Evolutionary conservation across 352 stramenopile genomes (phyloP).

Genomic region (Thraustochytrium striatum): DNA sequence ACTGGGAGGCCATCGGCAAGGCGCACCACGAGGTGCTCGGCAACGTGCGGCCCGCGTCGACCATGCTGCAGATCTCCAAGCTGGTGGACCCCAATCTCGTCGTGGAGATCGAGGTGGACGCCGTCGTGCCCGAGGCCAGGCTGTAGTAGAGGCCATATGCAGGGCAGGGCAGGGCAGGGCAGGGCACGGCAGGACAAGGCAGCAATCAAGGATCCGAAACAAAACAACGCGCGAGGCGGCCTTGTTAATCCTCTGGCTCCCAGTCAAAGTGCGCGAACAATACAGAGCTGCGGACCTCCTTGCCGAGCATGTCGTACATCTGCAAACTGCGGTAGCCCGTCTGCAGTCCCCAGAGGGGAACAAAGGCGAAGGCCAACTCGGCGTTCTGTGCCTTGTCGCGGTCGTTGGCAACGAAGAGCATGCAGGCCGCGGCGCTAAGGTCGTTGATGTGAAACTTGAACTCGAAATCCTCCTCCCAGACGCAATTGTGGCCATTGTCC

Average conservation of each 20-base stretch:
- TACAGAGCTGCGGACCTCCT: background rate
- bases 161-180: too few relatives aligned
- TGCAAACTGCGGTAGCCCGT: constrained; percentile 27
- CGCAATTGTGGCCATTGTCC: constrained; percentile 41
- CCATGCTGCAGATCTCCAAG: constrained; percentile 32
- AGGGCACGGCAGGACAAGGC: too few relatives aligned
- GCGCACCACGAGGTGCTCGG: background rate
- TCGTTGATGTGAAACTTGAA: constrained; percentile 49
- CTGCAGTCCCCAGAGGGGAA: constrained; percentile 42
- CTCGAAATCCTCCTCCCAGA: constrained; percentile 48
- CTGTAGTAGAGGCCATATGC: too few relatives aligned
- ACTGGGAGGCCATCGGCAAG: constrained; percentile 32
- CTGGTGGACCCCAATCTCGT: constrained; percentile 5
- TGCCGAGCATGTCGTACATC: constrained; percentile 9
- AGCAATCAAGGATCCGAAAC: too few relatives aligned
- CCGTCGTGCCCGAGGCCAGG: background rate
- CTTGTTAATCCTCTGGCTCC: constrained; percentile 43
- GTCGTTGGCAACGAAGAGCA: constrained; percentile 28
- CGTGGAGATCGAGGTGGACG: constrained; percentile 41
- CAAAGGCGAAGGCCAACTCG: constrained; percentile 8
- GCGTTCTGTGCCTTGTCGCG: background rate
- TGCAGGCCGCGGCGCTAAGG: constrained; percentile 36
- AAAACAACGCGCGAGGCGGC: too few relatives aligned
- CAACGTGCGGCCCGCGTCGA: background rate
- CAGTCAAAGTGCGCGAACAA: constrained; percentile 42